A percentile compares a stretch with the other conserved stretches of the same genome.
phyloP scores from a whole-genome alignment of 1,284 basidiomycete genomes.

The Sanguinoderma infundibulare region DNA sequence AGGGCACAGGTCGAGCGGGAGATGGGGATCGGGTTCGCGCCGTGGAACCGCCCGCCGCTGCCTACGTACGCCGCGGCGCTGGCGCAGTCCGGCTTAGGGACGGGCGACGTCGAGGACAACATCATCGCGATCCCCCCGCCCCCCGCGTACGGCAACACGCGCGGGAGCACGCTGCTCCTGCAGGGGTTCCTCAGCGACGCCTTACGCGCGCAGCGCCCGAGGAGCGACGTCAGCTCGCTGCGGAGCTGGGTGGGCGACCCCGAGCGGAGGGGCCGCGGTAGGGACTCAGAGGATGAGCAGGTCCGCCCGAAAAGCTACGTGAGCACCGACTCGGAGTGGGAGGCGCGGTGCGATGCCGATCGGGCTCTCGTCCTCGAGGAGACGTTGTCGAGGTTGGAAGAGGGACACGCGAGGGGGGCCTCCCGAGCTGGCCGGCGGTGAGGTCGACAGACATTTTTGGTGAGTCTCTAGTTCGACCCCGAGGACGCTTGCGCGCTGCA shows the following conservation, averaged over 20 bases:
- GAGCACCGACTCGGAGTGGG: conserved; percentile 60
- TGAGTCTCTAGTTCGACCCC: not conserved
- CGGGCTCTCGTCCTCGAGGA: conserved; percentile 58
- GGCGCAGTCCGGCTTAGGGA: conserved; percentile 68
- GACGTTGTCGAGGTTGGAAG: conserved; percentile 56
- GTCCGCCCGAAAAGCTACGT: conserved; percentile 53
- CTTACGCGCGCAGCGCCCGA: conserved; percentile 44
- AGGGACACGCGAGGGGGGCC: conserved; percentile 15
- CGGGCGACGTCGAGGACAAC: conserved; percentile 75
- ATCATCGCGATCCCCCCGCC: conserved; percentile 68
- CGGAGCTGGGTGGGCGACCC: conserved; percentile 30
- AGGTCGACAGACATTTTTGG: conserved; percentile 3
- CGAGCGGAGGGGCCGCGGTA: conserved; percentile 32
- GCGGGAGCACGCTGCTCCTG: conserved; percentile 67
- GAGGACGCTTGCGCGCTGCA: too few species aligned
- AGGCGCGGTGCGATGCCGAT: conserved; percentile 56
- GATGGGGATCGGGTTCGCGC: conserved; percentile 53
- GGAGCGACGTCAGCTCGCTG: conserved; percentile 19
- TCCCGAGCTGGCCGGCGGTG: not conserved
- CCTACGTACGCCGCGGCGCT: conserved; percentile 74
- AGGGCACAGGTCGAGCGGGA: conserved; percentile 13
- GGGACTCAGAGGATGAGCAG: conserved; percentile 20
- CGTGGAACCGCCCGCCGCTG: conserved; percentile 72
- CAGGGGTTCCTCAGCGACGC: conserved; percentile 55
- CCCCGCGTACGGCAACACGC: conserved; percentile 73